phyloP scores from a whole-genome alignment of 495 filamentous ascomycete species.

The Aspergillus nanangensis region DNA sequence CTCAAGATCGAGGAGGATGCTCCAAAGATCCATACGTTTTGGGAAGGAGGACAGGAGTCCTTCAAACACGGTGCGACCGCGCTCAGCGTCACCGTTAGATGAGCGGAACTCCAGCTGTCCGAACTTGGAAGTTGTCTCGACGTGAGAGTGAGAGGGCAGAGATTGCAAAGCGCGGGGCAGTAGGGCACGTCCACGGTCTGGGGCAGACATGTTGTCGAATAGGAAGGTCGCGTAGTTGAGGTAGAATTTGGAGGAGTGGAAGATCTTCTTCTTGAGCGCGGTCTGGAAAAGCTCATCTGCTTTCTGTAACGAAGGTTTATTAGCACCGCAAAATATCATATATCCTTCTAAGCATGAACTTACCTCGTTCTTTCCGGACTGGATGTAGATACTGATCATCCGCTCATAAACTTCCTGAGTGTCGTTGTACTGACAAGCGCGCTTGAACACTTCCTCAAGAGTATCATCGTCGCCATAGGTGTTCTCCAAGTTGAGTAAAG shows the following conservation, averaged over 20 bases:
- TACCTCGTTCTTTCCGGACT: conserved; percentile 72
- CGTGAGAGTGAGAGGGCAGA: conserved; percentile 65
- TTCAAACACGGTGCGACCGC: conserved; percentile 92
- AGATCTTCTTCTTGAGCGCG: conserved; percentile 83
- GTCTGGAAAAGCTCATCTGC: conserved; percentile 84
- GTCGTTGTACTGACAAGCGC: conserved; percentile 92
- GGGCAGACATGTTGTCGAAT: conserved; percentile 60
- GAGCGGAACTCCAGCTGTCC: conserved; percentile 87
- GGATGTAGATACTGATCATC: conserved; percentile 89
- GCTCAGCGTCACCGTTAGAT: conserved; percentile 77
- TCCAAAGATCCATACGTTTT: conserved; percentile 89
- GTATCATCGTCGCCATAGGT: conserved; percentile 81
- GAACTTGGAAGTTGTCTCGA: conserved; percentile 79
- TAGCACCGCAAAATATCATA: conserved; percentile 24
- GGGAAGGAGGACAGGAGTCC: conserved; percentile 77
- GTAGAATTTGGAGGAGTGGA: conserved; percentile 72
- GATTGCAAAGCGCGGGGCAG: conserved; percentile 85
- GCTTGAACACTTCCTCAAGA: conserved; percentile 84
- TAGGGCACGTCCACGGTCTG: conserved; percentile 70
- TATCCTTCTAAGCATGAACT: too few species aligned
- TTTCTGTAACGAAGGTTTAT: conserved; percentile 51
- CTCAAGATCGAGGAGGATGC: conserved; percentile 83
- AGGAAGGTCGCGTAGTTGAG: conserved; percentile 94
- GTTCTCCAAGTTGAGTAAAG: conserved; percentile 89
- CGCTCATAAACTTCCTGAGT: conserved; percentile 85